Percentiles rank a stretch among this genome's conserved stretches.
Conservation (phyloP, 805 yeast species). For the Phaffomyces thermotolerans region DNA sequence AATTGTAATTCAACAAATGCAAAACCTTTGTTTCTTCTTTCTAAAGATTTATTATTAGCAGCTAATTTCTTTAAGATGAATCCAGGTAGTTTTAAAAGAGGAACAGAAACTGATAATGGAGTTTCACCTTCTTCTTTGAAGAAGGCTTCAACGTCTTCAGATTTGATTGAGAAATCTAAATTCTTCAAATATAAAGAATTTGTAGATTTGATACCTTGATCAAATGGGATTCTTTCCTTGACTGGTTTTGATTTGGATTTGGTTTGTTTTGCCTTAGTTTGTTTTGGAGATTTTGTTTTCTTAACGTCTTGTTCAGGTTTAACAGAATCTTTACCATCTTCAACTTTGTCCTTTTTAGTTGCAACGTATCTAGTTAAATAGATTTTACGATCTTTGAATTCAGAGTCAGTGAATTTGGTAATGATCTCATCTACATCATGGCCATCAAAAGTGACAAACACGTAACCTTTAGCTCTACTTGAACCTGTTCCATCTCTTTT, state of each 20-base stretch:
- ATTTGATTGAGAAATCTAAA: slow-evolving; percentile 52
- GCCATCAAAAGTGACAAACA: slow-evolving; percentile 44
- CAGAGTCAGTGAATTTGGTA: slow-evolving; percentile 33
- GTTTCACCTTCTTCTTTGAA: slow-evolving; percentile 39
- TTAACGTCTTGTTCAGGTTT: slow-evolving; percentile 1
- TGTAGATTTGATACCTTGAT: slow-evolving; percentile 31
- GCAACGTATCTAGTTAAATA: slow-evolving; percentile 34
- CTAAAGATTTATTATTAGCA: slow-evolving; percentile 39
- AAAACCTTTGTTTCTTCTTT: slow-evolving; percentile 49
- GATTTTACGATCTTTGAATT: slow-evolving; percentile 40
- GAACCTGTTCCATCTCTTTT: slow-evolving; percentile 29
- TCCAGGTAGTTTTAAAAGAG: slow-evolving; percentile 41
- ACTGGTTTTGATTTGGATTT: neutral
- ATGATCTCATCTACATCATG: slow-evolving; percentile 35
- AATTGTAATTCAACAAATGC: slow-evolving; percentile 48
- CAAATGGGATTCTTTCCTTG: slow-evolving; percentile 27
- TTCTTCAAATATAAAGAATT: slow-evolving; percentile 58
- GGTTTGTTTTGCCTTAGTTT: neutral
- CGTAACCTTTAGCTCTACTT: slow-evolving; percentile 45
- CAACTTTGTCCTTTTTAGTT: slow-evolving; percentile 9
- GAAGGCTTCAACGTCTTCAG: slow-evolving; percentile 44
- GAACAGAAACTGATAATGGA: slow-evolving; percentile 55
- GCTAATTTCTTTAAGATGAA: slow-evolving; percentile 36
- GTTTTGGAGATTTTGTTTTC: too few relatives aligned
- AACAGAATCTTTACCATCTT: neutral